A percentile compares a stretch with the other conserved stretches of the same genome.
Conservation (phyloP, 139 green algal species). For the Penium margaritaceum region DNA sequence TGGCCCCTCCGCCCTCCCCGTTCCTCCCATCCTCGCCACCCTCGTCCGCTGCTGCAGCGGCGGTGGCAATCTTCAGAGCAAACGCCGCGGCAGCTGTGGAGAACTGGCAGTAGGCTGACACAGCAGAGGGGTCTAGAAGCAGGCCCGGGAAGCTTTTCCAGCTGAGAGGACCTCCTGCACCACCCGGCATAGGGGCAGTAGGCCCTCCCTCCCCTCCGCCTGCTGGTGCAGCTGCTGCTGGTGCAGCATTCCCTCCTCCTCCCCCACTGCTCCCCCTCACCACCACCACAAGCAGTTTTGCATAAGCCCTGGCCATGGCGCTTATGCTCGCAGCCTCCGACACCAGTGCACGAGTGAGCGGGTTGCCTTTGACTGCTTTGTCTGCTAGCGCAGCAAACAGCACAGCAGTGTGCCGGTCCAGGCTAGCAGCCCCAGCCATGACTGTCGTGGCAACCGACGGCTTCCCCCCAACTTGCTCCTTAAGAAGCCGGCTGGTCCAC, state of each 20-base stretch:
- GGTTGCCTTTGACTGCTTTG: background rate
- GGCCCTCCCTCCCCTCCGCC: background rate
- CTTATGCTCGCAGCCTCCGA: background rate
- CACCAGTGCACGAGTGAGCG: background rate
- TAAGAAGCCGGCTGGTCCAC: background rate
- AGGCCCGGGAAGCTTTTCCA: background rate
- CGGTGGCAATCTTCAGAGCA: background rate
- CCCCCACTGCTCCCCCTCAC: background rate
- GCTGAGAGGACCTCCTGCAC: background rate
- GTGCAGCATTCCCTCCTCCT: background rate
- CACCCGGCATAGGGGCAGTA: too few species aligned
- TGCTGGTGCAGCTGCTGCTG: background rate
- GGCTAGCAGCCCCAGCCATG: background rate
- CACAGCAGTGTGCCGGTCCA: background rate
- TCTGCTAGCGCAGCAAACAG: background rate
- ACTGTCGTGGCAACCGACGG: background rate
- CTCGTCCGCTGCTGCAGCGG: background rate
- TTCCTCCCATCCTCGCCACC: background rate
- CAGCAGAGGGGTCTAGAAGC: background rate
- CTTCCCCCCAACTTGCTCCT: conserved; percentile 6
- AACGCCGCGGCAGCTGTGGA: background rate
- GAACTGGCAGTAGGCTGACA: background rate
- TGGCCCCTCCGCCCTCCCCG: background rate
- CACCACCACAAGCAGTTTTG: background rate
- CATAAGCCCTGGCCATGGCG: background rate